These are phyloP conservation scores for Camellia japonica DNA, from an alignment of 148 eudicot genomes.

Conservation along the genomic window DNA sequence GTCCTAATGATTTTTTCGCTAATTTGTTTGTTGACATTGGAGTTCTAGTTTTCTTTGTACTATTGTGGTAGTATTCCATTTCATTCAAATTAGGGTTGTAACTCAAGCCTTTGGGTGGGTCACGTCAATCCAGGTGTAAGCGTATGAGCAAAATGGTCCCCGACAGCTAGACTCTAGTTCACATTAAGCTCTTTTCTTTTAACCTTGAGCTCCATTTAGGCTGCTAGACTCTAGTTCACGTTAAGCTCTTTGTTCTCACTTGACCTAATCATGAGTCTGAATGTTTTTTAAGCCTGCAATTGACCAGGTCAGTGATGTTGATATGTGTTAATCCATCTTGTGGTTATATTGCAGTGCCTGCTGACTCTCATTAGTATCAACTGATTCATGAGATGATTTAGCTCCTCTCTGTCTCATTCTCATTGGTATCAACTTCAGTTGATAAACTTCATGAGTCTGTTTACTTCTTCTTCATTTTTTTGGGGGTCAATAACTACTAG, in stretches of 20 bases:
- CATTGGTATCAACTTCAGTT: not conserved
- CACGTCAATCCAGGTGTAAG: too few species aligned
- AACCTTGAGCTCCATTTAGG: not conserved
- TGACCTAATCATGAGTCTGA: not conserved
- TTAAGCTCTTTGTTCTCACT: not conserved
- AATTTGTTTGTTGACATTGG: not conserved
- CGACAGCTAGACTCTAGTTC: not conserved
- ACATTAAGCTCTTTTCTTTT: not conserved
- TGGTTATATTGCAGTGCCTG: not conserved
- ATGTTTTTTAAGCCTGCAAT: not conserved
- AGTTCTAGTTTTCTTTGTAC: not conserved
- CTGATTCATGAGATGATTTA: not conserved
- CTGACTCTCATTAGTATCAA: not conserved
- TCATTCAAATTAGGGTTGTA: not conserved
- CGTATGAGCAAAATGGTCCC: too few species aligned
- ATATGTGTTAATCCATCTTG: conserved; percentile 1
- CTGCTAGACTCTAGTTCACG: not conserved
- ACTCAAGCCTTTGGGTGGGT: not conserved
- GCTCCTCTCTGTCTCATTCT: not conserved
- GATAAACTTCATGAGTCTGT: not conserved
- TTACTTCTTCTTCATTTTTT: not conserved
- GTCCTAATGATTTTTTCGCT: not conserved
- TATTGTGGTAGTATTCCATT: not conserved
- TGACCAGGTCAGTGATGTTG: not conserved
- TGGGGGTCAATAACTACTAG: not conserved